Percentiles rank a stretch among this genome's conserved stretches.
Conservation (phyloP, 2,329 filamentous ascomycete species). For the Chaetomium globosum region DNA sequence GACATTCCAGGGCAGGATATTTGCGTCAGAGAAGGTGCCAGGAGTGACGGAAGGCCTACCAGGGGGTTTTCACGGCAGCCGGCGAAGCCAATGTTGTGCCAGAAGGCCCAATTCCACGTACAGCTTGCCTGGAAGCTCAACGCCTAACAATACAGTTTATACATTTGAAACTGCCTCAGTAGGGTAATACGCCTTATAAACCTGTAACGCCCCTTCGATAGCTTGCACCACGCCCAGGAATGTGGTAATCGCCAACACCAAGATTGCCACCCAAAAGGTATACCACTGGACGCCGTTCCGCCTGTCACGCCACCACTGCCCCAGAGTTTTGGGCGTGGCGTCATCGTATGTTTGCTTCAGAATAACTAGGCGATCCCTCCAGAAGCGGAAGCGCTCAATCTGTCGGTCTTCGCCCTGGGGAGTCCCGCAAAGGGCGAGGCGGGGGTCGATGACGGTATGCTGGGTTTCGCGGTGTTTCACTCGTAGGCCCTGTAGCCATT, state of each 20-base stretch:
- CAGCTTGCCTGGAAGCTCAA: no score
- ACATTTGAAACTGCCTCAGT: no score
- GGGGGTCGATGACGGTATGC: conserved; percentile 1
- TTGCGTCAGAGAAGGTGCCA: no score
- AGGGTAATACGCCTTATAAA: neutral
- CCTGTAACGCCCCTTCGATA: conserved; percentile 33
- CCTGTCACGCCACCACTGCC: conserved; percentile 49
- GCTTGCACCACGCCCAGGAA: conserved; percentile 48
- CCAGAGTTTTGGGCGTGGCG: conserved; percentile 41
- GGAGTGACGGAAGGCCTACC: no score
- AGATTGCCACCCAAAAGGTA: conserved; percentile 48
- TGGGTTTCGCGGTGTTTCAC: neutral
- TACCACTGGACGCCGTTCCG: conserved; percentile 50
- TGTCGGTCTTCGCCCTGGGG: conserved; percentile 2
- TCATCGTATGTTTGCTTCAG: conserved; percentile 49
- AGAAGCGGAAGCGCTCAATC: conserved; percentile 33
- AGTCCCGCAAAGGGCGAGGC: neutral
- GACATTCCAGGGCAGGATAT: no score
- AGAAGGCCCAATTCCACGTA: no score
- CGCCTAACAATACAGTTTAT: no score
- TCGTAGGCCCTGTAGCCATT: neutral
- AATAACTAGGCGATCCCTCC: conserved; percentile 48
- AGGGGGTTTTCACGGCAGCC: no score
- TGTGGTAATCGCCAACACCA: conserved; percentile 42
- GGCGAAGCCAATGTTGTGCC: no score